Percentiles rank a stretch among this genome's conserved stretches.
Evolutionary conservation across 257 asterid species (phyloP).

Genomic region (Solanum virginianum): DNA sequence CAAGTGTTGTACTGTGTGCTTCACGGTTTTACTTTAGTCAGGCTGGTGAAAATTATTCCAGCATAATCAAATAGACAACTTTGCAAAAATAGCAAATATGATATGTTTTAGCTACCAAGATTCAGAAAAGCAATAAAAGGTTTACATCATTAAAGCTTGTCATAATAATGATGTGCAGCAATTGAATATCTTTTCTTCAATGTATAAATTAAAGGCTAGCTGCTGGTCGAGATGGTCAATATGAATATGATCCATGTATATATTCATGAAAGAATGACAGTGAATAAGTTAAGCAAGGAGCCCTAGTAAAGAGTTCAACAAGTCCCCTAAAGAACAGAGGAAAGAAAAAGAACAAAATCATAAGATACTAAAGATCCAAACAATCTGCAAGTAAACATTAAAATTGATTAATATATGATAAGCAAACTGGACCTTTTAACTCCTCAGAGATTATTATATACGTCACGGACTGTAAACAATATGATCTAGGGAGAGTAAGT

Average conservation of each 20-base stretch:
- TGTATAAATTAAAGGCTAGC: background rate
- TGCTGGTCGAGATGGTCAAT: background rate
- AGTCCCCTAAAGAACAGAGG: background rate
- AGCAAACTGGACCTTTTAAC: background rate
- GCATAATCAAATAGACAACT: background rate
- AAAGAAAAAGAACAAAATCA: background rate
- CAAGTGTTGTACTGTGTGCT: background rate
- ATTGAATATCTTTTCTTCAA: background rate
- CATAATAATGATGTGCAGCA: background rate
- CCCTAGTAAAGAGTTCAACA: background rate
- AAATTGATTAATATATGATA: background rate
- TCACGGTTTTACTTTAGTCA: background rate
- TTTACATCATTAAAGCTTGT: background rate
- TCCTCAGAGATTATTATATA: background rate
- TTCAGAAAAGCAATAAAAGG: background rate
- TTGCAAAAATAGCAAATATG: background rate
- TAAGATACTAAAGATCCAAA: background rate
- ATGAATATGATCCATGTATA: background rate
- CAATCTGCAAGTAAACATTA: background rate
- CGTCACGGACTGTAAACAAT: background rate
- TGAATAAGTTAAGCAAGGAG: background rate
- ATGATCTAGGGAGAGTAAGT: background rate
- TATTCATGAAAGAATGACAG: background rate
- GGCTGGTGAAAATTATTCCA: background rate
- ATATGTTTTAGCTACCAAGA: background rate